Evolutionary conservation across 2,329 filamentous ascomycete species (phyloP), one percentile per base, ranked within the genome.

Genomic region (Ceratocystis ficicola): DNA sequence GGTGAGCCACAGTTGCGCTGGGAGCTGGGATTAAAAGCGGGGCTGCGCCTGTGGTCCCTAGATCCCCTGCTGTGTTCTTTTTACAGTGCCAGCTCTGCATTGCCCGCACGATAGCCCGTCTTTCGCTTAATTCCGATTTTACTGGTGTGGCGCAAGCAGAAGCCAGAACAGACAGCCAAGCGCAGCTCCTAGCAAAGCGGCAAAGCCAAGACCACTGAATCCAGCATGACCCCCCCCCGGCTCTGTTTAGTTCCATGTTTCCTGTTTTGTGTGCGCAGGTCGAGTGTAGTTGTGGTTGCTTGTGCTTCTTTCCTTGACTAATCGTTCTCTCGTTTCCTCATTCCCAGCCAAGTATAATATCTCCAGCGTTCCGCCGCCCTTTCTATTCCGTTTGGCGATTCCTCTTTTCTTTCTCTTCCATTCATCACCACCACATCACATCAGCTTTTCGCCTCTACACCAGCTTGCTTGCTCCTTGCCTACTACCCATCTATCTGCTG

Each of bases 61-160:
- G 36, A 25, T 2, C 20, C 20, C 20, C 20, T 52, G 20, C 48
- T 25, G 12, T 12, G 10, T 41, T 1, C 22, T 25, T 25, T 22
- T 15, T 25, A 52, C 48, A 52, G 48, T 52, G 48, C 48, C 20
- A 6, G 1, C n/a, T n/a, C 55, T 59, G 55, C 17, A 3, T 36
- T 22, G n/a, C 36, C 36, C 55, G 25, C 55, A 59, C 55, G 30
- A 30, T 59, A 20, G 15, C n/a, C 28, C 15, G 48, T 25, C 48
- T 30, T 32, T 59, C 55, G 55, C 55, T 59, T 59, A 59, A 59
- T 59, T 30, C 55, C 28, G 28, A 59, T 32, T 59, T 59, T 36
- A 59, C 30, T n/a, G 55, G n/a, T 59, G 55, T 30, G 25, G 55
- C 55, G 55, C 55, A 59, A 59, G 25, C 55, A 59, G 12, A 52